Percentiles rank a stretch among this genome's conserved stretches.
These are phyloP conservation scores for Elymus sibiricus DNA, from an alignment of 176 grass and related monocot species.

Conservation along the genomic window DNA sequence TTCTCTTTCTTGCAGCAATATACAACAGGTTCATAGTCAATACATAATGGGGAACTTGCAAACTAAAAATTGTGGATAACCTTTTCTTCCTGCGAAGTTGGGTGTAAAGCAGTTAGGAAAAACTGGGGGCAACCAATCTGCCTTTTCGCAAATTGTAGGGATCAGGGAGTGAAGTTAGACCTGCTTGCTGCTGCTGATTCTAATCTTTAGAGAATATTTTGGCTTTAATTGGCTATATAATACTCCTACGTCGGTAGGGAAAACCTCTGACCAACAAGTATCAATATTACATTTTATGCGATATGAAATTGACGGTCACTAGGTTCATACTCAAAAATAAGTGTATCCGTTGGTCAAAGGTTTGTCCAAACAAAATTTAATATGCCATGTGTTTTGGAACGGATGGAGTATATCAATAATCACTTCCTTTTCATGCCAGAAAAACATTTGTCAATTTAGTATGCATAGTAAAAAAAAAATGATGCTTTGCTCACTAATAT, in stretches of 20 bases:
- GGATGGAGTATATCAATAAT: too few relatives aligned
- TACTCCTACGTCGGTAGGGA: too few relatives aligned
- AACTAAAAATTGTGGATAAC: background rate
- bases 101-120: conserved; percentile 44
- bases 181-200: background rate
- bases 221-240: too few relatives aligned
- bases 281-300: too few relatives aligned
- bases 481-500: background rate
- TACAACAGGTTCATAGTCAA: background rate
- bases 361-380: too few relatives aligned
- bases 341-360: too few relatives aligned
- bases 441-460: background rate
- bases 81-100: conserved; percentile 19
- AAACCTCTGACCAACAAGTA: too few relatives aligned
- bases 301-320: too few relatives aligned
- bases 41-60: background rate
- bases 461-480: background rate
- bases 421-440: too few relatives aligned
- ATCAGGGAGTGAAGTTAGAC: background rate
- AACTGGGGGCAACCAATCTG: background rate
- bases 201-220: background rate
- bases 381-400: too few relatives aligned
- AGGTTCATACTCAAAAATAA: too few relatives aligned
- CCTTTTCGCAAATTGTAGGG: background rate
- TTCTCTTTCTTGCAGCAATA: background rate